Evolutionary conservation across 2,329 filamentous ascomycete genomes (phyloP).

Genomic region (Huntiella bhutanensis): DNA sequence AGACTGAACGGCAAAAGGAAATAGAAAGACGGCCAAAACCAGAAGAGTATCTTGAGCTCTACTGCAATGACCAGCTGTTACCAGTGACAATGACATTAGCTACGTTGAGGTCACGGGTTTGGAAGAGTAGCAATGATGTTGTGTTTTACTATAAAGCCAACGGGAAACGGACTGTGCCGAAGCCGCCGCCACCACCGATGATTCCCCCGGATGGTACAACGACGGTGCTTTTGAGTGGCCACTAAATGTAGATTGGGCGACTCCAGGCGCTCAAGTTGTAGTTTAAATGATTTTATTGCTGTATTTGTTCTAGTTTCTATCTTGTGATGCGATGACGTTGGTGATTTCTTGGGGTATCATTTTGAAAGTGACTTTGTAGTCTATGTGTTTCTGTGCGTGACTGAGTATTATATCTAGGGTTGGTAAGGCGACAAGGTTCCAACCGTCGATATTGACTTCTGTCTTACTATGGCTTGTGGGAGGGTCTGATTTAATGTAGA

Average conservation of each 20-base stretch:
- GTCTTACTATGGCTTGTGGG: too few relatives aligned
- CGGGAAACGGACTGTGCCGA: slow-evolving; percentile 48
- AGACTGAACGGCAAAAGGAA: slow-evolving; percentile 26
- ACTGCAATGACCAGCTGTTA: slow-evolving; percentile 75
- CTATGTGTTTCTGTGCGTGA: too few relatives aligned
- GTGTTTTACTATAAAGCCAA: slow-evolving; percentile 82
- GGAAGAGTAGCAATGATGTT: slow-evolving; percentile 90
- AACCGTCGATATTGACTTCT: too few relatives aligned
- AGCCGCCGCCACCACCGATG: slow-evolving; percentile 17
- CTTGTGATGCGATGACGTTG: too few relatives aligned
- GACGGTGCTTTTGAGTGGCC: not conserved
- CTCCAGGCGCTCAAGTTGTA: too few relatives aligned
- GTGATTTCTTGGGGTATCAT: too few relatives aligned
- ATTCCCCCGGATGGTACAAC: slow-evolving; percentile 5
- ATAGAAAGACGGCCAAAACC: slow-evolving; percentile 45
- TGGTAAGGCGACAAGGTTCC: too few relatives aligned
- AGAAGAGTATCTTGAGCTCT: slow-evolving; percentile 86
- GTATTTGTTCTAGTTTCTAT: too few relatives aligned
- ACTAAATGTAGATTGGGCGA: too few relatives aligned
- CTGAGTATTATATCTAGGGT: too few relatives aligned
- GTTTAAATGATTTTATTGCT: too few relatives aligned
- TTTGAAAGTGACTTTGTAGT: too few relatives aligned
- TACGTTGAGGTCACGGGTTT: slow-evolving; percentile 76
- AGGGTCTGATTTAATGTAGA: slow-evolving; percentile 21
- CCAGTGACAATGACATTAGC: slow-evolving; percentile 79